A percentile compares a stretch with the other conserved stretches of the same genome.
Conservation (phyloP, 768 basidiomycete genomes). For the Suillus weaverae region DNA sequence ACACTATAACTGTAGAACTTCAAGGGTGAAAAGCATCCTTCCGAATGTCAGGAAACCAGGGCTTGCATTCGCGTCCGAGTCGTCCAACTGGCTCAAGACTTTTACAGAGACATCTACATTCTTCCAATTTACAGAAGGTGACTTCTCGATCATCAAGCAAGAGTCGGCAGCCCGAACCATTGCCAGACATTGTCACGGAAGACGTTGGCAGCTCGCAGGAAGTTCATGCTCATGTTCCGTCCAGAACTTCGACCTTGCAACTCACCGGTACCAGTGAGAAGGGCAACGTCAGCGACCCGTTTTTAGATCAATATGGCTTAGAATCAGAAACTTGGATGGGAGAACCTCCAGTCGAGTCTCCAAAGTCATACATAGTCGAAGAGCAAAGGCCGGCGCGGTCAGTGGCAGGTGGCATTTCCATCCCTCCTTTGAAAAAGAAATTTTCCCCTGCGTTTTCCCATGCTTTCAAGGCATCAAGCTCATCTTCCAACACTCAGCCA, state of each 20-base stretch:
- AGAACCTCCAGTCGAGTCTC: slow-evolving; percentile 11
- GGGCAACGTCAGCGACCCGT: neutral
- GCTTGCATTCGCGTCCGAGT: neutral
- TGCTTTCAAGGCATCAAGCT: slow-evolving; percentile 9
- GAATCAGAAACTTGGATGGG: slow-evolving; percentile 8
- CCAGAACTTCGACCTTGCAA: slow-evolving; percentile 2
- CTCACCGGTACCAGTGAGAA: neutral
- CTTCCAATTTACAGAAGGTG: slow-evolving; percentile 16
- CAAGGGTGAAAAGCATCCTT: neutral
- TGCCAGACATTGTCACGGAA: neutral
- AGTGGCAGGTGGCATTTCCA: neutral
- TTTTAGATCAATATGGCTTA: neutral
- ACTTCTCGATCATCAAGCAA: slow-evolving; percentile 17
- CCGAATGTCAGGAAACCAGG: neutral
- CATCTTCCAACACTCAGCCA: neutral
- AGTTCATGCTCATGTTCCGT: slow-evolving; percentile 7
- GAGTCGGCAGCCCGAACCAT: neutral
- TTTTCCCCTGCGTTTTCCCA: slow-evolving; percentile 12
- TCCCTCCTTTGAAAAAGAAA: slow-evolving; percentile 9
- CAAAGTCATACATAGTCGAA: neutral
- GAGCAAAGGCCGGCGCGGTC: neutral
- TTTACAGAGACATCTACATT: neutral
- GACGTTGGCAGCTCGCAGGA: neutral
- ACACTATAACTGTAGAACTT: neutral
- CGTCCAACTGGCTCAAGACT: slow-evolving; percentile 2